phyloP scores from a whole-genome alignment of 129 eudicot species.

The Smallanthus sonchifolius region DNA sequence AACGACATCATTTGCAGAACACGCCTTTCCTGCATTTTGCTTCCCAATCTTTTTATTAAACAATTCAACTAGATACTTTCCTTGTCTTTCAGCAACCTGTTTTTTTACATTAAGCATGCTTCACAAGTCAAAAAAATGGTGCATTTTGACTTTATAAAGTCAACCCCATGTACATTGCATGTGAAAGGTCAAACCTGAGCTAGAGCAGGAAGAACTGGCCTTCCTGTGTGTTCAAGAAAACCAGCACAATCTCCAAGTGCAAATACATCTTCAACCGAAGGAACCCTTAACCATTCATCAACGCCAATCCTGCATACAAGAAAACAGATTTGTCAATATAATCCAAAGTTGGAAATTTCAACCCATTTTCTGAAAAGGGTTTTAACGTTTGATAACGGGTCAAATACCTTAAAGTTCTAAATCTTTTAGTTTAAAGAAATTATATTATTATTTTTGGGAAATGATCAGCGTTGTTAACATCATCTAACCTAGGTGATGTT shows the following conservation, averaged over 20 bases:
- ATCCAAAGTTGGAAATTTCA: neutral
- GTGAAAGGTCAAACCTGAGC: conserved; percentile 66
- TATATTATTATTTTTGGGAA: neutral
- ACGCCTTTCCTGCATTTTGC: conserved; percentile 73
- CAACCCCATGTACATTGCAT: neutral
- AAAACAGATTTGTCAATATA: neutral
- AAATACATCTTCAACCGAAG: conserved; percentile 83
- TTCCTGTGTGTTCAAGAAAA: conserved; percentile 81
- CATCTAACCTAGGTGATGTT: neutral
- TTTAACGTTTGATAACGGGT: neutral
- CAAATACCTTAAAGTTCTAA: neutral
- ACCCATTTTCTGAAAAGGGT: neutral
- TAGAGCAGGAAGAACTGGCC: conserved; percentile 87
- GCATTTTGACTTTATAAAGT: conserved; percentile 17
- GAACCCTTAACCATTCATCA: conserved; percentile 90
- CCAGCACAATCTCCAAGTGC: conserved; percentile 98
- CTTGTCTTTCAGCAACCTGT: conserved; percentile 92
- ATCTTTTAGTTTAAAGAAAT: neutral
- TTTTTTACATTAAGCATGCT: conserved; percentile 9
- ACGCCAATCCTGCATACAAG: conserved; percentile 57
- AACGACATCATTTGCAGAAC: conserved; percentile 40
- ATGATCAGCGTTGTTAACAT: neutral
- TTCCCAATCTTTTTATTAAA: conserved; percentile 63
- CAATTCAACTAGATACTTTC: conserved; percentile 66
- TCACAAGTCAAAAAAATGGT: neutral